These are phyloP conservation scores for Parafenestella ontariensis DNA, from an alignment of 2,329 filamentous ascomycete genomes.

Conservation along the genomic window DNA sequence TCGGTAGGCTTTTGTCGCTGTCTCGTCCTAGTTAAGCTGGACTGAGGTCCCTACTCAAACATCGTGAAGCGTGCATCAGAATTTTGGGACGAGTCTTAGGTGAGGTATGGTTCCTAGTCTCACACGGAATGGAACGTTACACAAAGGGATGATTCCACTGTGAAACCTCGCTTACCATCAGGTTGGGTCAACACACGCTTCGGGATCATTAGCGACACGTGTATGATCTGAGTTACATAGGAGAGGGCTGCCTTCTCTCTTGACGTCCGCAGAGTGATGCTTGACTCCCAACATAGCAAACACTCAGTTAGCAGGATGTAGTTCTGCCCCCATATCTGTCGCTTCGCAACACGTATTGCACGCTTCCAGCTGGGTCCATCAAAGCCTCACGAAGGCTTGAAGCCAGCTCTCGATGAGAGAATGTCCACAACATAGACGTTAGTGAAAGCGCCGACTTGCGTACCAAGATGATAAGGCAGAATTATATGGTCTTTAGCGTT, in stretches of 20 bases:
- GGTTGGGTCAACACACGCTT: not conserved
- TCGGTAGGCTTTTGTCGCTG: no score
- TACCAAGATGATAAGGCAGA: not conserved
- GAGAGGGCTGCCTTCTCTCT: not conserved
- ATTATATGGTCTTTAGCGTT: not conserved
- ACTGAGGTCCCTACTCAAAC: not conserved
- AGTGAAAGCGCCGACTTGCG: not conserved
- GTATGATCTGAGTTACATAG: not conserved
- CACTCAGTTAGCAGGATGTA: not conserved
- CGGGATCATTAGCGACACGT: not conserved
- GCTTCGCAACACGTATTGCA: no score
- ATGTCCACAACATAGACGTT: not conserved
- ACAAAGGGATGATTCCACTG: not conserved
- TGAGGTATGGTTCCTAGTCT: not conserved
- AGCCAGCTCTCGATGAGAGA: not conserved
- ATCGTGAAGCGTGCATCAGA: not conserved
- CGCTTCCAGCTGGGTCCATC: not conserved
- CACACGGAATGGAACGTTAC: not conserved
- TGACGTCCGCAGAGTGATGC: not conserved
- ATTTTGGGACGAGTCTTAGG: slow-evolving; percentile 7
- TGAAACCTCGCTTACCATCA: not conserved
- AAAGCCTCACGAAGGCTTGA: not conserved
- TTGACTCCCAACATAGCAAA: not conserved
- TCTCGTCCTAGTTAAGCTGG: no score
- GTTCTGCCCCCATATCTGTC: not conserved